Base-by-base conservation (phyloP, 1,139 yeast genomes). In the Magnusiomyces tetraspermus region DNA sequence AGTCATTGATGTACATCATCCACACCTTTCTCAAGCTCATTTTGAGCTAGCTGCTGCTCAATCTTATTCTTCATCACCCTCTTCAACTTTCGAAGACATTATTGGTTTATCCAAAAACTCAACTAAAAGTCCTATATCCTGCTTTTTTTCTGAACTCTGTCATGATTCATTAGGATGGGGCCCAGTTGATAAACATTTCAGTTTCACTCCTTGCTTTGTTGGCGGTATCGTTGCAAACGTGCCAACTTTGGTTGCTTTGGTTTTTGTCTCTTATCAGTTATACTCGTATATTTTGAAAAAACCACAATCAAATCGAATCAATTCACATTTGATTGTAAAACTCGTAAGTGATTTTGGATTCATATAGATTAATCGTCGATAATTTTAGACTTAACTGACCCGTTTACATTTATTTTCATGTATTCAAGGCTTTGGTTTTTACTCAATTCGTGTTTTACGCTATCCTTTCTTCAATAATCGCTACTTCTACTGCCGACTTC, bases 121-220 rank as follows among this genome's bases (percentile, higher is more conserved):
- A 23, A 4, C 31, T 26, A 28, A 2, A 43, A n/a, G 17, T 22
- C 21, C 37, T 6, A 3, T 10, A 6, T n/a, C 5, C 13, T n/a
- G 21, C 4, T 17, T 37, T 26, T 21, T 37, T 3, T 23, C 51
- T 36, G 58, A 57, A 28, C 59, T 66, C 38, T 79, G 83, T 59
- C 66, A 64, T 37, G 75, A 73, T 58, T 58, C 61, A 15, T 88
- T 82, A 58, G 95, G 96, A 1, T 85, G 89, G 82, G 85, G 86
- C 1, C 87, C 94, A 0, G 67, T 85, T 10, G 74, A 44, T 6
- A 54, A 55, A 6, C 79, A 79, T 60, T 79, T 79, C 49, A 95
- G 85, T 62, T 76, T 88, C 54, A 81, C 96, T 0, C 85, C 92
- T 1, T 90, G 97, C 63, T 83, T 90, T 63, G 73, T 84, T 43